Conservation (phyloP, 345 rosid genomes). For the Aegle marmelos region DNA sequence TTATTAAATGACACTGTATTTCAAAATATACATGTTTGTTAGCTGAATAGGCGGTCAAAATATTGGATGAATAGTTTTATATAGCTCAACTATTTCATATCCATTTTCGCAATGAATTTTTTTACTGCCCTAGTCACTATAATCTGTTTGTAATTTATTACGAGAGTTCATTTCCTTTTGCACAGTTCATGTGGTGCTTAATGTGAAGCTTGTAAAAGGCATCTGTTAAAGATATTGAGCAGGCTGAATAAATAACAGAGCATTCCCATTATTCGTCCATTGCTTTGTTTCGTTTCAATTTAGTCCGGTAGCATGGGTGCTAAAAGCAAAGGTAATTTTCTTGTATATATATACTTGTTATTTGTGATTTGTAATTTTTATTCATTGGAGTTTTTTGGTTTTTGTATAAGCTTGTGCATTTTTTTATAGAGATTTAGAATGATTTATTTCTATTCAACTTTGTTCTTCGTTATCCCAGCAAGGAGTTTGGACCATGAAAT, state of each 20-base stretch:
- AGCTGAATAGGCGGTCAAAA: neutral
- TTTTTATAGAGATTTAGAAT: neutral
- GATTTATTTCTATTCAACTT: neutral
- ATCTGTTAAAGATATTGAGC: neutral
- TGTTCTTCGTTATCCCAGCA: neutral
- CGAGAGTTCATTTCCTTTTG: neutral
- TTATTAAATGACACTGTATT: neutral
- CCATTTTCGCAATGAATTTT: neutral
- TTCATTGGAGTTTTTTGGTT: neutral
- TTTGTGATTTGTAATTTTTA: neutral
- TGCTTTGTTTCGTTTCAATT: neutral
- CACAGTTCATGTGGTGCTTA: neutral
- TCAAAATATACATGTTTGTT: neutral
- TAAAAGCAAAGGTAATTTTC: neutral
- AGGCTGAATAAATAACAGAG: neutral
- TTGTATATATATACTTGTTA: neutral
- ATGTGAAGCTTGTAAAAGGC: neutral
- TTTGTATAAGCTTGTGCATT: neutral
- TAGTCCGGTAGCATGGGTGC: neutral
- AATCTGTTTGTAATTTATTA: neutral
- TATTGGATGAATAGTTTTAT: neutral
- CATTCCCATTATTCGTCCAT: neutral
- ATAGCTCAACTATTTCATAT: neutral
- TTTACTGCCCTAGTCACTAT: neutral
- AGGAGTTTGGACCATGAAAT: constrained; percentile 19